Percentiles rank a stretch among this genome's conserved stretches.
Evolutionary conservation across 495 filamentous ascomycete species (phyloP).

Genomic region (Ascobolus immersus): DNA sequence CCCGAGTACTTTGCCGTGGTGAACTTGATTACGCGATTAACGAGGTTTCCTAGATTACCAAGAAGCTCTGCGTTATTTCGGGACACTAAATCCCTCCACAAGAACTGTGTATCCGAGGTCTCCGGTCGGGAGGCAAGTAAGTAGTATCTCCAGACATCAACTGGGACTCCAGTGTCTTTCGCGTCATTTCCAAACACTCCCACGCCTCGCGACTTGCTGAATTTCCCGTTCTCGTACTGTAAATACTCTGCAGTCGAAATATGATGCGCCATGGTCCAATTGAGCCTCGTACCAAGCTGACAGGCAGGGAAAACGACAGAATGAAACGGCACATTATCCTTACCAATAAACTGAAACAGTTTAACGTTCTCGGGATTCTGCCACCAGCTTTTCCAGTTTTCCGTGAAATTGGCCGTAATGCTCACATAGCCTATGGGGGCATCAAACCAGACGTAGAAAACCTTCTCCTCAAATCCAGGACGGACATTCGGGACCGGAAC

Average conservation of each 20-base stretch:
- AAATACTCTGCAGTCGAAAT: conserved; percentile 84
- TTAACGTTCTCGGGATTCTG: conserved; percentile 56
- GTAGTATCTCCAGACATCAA: conserved; percentile 86
- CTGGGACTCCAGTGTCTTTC: conserved; percentile 59
- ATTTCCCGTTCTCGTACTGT: conserved; percentile 89
- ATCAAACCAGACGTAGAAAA: conserved; percentile 96
- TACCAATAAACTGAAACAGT: conserved; percentile 94
- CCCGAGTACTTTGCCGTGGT: conserved; percentile 48
- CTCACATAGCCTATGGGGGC: conserved; percentile 90
- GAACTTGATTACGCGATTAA: conserved; percentile 83
- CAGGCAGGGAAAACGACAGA: conserved; percentile 79
- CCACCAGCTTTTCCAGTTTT: conserved; percentile 92
- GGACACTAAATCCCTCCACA: conserved; percentile 62
- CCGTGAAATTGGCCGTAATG: conserved; percentile 80
- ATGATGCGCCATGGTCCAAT: conserved; percentile 79
- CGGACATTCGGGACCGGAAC: conserved; percentile 43
- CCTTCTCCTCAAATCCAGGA: conserved; percentile 46
- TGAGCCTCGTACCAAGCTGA: conserved; percentile 57
- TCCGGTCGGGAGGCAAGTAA: conserved; percentile 72
- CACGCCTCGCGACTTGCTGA: conserved; percentile 71
- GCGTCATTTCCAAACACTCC: conserved; percentile 83
- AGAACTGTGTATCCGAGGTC: conserved; percentile 67
- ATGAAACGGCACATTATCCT: conserved; percentile 89
- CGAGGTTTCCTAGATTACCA: conserved; percentile 77
- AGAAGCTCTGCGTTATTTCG: conserved; percentile 79